Evolutionary conservation across 495 filamentous ascomycete species (phyloP), one percentile per base, ranked within the genome.

Genomic region (Trichoderma parareesei): DNA sequence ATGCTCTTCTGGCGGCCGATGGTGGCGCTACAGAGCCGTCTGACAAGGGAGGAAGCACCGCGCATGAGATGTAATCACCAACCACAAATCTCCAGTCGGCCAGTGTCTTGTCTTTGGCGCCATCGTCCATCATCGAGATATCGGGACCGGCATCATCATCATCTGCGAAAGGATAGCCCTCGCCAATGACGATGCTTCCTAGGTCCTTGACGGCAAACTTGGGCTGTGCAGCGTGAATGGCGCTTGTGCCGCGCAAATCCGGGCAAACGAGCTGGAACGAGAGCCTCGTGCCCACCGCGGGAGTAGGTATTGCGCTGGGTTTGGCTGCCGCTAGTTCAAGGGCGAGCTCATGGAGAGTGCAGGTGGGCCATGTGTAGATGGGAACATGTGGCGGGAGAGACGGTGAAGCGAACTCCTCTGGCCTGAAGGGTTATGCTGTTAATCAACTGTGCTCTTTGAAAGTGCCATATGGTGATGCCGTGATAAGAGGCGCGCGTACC

Each of bases 351-450:
- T 81, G 79, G 16, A 98, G 84, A 11, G 91, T 90, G 79, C 90
- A 93, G 71, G 84, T 85, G 64, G 83, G 83, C 91, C 91, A 96
- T 69, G 92, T 93, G 82, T 96, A 93, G 71, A 97, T 89, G 66
- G 90, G 81, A 41, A 94, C 81, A 74, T 89, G 85, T 5, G 85
- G 78, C 37, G 89, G 88, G 33, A 90, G 84, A 60, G 71, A 67
- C 41, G 80, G 66, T 2, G 78, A 64, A 53, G 81, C 67, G 76
- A 91, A 90, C 68, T 93, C 89, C 38, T 89, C 83, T 43, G 85
- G 82, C 68, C 87, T 89, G 71, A 18, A 27, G 27, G 27, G 27
- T 44, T 59, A 61, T 20, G 16, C 10, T n/a, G n/a, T 43, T 33
- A 4, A 57, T 33, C n/a, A 14, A 33, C 8, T 37, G 27, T 53